phyloP scores from a whole-genome alignment of 1,139 yeast species.

The Debaryomycetaceae sp. region DNA sequence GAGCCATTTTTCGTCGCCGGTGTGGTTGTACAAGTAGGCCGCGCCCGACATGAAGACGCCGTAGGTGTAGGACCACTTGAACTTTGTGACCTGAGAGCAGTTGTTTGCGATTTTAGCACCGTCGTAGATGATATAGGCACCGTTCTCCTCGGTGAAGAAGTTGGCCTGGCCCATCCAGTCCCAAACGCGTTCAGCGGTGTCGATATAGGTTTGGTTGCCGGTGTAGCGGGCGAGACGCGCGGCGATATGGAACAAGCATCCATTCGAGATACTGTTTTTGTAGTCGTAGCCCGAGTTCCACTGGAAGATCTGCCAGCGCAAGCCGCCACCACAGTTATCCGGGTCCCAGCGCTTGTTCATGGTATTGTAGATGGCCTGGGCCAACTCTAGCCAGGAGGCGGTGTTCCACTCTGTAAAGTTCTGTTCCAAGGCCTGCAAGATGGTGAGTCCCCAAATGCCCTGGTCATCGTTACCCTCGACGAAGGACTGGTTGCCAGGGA shows the following conservation, averaged over 20 bases:
- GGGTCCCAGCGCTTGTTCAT: conserved; percentile 86
- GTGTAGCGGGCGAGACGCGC: conserved; percentile 84
- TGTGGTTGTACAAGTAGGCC: conserved; percentile 71
- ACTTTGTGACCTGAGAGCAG: conserved; percentile 48
- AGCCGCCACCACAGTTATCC: conserved; percentile 69
- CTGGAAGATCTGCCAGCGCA: conserved; percentile 92
- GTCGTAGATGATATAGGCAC: conserved; percentile 48
- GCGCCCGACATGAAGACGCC: conserved; percentile 74
- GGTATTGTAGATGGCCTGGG: conserved; percentile 79
- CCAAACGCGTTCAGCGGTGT: conserved; percentile 71
- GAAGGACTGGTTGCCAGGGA: conserved; percentile 49
- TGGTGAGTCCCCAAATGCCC: conserved; percentile 58
- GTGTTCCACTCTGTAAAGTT: conserved; percentile 40
- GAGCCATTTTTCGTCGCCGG: conserved; percentile 60
- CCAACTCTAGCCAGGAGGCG: conserved; percentile 63
- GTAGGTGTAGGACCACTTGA: conserved; percentile 83
- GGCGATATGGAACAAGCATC: conserved; percentile 79
- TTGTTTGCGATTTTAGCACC: conserved; percentile 60
- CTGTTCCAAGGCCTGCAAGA: conserved; percentile 52
- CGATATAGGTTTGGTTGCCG: conserved; percentile 58
- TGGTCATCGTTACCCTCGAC: conserved; percentile 68
- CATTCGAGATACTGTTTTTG: conserved; percentile 84
- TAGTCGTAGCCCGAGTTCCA: conserved; percentile 94
- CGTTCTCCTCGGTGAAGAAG: conserved; percentile 36
- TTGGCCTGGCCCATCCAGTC: conserved; percentile 68